A percentile compares a stretch with the other conserved stretches of the same genome.
Evolutionary conservation across 257 asterid genomes (phyloP).

Genomic region (Ophiorrhiza pumila): DNA sequence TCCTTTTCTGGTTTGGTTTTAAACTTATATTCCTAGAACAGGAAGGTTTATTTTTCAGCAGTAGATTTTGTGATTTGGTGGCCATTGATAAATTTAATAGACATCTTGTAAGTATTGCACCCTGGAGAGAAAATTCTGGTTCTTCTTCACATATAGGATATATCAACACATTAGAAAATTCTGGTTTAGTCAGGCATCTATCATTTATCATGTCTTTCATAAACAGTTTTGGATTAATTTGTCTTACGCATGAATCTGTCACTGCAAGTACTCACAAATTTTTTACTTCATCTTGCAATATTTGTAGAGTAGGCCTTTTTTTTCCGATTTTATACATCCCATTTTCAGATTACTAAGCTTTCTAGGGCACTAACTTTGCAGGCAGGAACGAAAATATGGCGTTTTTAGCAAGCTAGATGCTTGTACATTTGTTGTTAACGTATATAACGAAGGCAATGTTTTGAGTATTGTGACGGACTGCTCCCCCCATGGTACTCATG

Average conservation of each 20-base stretch:
- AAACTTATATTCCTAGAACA: neutral
- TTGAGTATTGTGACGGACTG: conserved; percentile 92
- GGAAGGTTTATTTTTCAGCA: neutral
- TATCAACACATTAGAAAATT: neutral
- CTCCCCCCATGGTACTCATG: conserved; percentile 98
- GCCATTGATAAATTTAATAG: neutral
- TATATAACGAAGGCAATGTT: conserved; percentile 70
- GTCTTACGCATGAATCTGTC: neutral
- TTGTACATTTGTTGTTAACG: conserved; percentile 71
- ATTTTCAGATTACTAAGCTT: neutral
- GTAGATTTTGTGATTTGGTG: neutral
- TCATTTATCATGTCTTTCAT: neutral
- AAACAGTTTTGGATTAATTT: neutral
- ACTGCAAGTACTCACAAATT: neutral
- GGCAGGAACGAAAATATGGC: conserved; percentile 86
- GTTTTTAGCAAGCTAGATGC: conserved; percentile 92
- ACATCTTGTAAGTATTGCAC: neutral
- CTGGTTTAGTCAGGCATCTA: neutral
- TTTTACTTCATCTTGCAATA: neutral
- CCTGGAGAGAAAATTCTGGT: neutral
- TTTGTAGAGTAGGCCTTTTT: neutral
- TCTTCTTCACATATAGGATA: neutral
- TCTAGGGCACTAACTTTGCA: conserved; percentile 28
- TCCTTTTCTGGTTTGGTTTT: neutral
- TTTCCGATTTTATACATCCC: neutral